Evolutionary conservation across 2,329 filamentous ascomycete species (phyloP).

Genomic region (Scedosporium dehoogii): DNA sequence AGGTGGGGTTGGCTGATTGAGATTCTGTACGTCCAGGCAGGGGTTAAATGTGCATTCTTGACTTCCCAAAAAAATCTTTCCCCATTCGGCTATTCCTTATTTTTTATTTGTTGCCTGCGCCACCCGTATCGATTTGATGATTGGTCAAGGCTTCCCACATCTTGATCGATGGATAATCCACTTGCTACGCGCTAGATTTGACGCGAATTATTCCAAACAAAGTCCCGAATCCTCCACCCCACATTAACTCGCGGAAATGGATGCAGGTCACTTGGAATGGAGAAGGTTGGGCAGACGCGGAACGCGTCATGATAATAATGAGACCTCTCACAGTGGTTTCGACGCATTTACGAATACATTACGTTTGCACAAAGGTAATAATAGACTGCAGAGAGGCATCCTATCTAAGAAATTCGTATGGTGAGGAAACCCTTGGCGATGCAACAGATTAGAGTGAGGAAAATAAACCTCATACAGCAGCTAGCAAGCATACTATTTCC

Average conservation of each 20-base stretch:
- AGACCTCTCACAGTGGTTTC: background rate
- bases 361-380: no score
- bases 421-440: no score
- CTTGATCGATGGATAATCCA: background rate
- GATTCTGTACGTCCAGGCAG: conserved; percentile 7
- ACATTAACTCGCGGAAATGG: conserved; percentile 8
- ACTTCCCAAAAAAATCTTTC: conserved; percentile 11
- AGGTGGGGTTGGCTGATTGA: conserved; percentile 13
- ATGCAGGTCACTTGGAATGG: conserved; percentile 10
- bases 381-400: no score
- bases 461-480: no score
- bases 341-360: no score
- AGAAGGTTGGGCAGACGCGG: background rate
- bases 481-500: no score
- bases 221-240: background rate
- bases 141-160: background rate
- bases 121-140: background rate
- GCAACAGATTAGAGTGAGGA: no score
- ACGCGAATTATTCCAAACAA: conserved; percentile 1
- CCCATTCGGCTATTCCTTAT: conserved; percentile 4
- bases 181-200: background rate
- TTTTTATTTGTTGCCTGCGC: background rate
- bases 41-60: background rate
- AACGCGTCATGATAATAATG: background rate
- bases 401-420: no score